A percentile compares a stretch with the other conserved stretches of the same genome.
Conservation (phyloP, 2,329 filamentous ascomycete genomes). For the Phaeosphaeria sp. region DNA sequence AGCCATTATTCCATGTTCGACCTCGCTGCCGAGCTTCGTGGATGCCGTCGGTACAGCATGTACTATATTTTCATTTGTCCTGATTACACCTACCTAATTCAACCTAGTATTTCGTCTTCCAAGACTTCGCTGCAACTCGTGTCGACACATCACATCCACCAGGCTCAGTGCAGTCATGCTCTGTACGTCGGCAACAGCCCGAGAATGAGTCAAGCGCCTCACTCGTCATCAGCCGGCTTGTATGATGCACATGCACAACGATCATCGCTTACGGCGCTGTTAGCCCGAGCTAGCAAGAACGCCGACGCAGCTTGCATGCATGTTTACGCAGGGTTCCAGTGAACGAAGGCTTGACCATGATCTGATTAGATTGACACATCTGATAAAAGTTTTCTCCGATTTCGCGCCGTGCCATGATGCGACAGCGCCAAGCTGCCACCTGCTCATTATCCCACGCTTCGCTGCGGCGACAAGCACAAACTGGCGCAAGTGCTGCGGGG, state of each 20-base stretch:
- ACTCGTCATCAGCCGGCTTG: slow-evolving; percentile 30
- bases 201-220: slow-evolving; percentile 22
- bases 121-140: not conserved
- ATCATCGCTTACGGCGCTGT: slow-evolving; percentile 22
- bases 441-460: slow-evolving; percentile 26
- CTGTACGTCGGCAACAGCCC: not conserved
- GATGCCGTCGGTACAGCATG: not conserved
- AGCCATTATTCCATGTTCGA: not conserved
- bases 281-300: slow-evolving; percentile 28
- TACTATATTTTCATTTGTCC: slow-evolving; percentile 1
- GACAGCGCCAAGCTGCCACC: slow-evolving; percentile 17
- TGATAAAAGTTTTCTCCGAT: slow-evolving; percentile 23
- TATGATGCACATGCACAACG: slow-evolving; percentile 19
- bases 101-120: not conserved
- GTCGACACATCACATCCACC: not conserved
- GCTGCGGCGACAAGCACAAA: slow-evolving; percentile 14
- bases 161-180: not conserved
- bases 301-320: slow-evolving; percentile 28
- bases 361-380: slow-evolving; percentile 29
- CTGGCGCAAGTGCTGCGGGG: slow-evolving; percentile 35
- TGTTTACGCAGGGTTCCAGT: not conserved
- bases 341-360: slow-evolving; percentile 17
- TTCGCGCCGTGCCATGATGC: slow-evolving; percentile 17
- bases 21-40: not conserved
- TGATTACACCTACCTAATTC: not conserved